Evolutionary conservation across 2,329 filamentous ascomycete genomes (phyloP).

Genomic region (Orbilia javanica): DNA sequence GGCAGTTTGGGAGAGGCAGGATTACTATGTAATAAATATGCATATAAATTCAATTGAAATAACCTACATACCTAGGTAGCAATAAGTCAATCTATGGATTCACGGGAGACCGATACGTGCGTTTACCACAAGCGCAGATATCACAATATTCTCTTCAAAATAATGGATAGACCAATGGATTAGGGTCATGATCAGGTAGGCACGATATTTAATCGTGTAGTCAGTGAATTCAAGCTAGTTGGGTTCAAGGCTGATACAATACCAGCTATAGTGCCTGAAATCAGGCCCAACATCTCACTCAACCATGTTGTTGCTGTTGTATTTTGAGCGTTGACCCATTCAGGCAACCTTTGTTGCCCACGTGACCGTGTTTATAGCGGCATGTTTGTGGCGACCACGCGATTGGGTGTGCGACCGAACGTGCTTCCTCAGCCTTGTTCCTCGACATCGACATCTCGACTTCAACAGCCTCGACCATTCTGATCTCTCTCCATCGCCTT

Average conservation of each 20-base stretch:
- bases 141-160: no score
- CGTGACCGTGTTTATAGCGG: conserved; percentile 25
- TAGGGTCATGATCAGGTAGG: no score
- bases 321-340: conserved; percentile 2
- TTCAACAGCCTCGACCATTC: not conserved
- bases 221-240: not conserved
- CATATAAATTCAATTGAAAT: not conserved
- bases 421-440: conserved; percentile 13
- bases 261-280: not conserved
- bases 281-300: not conserved
- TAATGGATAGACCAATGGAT: no score
- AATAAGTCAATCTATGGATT: no score
- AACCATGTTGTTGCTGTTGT: conserved; percentile 18
- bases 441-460: not conserved
- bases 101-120: no score
- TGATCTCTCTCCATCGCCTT: not conserved
- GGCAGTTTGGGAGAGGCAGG: not conserved
- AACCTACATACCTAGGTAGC: not conserved
- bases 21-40: not conserved
- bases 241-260: no score
- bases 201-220: no score
- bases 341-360: not conserved
- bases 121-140: no score
- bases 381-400: no score
- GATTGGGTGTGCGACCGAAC: conserved; percentile 3